Evolutionary conservation across 2,329 filamentous ascomycete genomes (phyloP).

Genomic region (Aspergillus cejpii): DNA sequence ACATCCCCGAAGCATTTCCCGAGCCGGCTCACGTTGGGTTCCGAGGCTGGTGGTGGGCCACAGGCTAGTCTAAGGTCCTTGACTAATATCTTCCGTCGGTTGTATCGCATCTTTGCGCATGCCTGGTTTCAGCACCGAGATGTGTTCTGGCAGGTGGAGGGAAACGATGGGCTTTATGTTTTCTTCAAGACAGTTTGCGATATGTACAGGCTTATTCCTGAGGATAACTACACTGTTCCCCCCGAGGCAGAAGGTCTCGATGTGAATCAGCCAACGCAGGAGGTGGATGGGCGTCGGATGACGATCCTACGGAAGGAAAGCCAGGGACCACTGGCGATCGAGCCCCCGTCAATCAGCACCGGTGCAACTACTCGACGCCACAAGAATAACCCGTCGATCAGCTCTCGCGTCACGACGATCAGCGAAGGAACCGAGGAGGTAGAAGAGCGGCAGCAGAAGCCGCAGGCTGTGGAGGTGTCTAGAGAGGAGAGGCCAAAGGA

Average conservation of each 20-base stretch:
- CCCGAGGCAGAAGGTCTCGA: slow-evolving; percentile 85
- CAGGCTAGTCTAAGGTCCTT: slow-evolving; percentile 57
- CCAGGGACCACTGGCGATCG: slow-evolving; percentile 24
- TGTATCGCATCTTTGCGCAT: slow-evolving; percentile 96
- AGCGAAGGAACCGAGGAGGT: slow-evolving; percentile 77
- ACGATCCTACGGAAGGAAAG: slow-evolving; percentile 34
- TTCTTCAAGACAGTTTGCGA: slow-evolving; percentile 98
- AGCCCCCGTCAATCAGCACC: slow-evolving; percentile 47
- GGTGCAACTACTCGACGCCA: slow-evolving; percentile 74
- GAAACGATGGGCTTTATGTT: slow-evolving; percentile 83
- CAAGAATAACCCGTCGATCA: slow-evolving; percentile 72
- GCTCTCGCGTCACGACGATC: slow-evolving; percentile 72
- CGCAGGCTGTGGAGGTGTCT: slow-evolving; percentile 11
- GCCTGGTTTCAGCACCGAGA: slow-evolving; percentile 97
- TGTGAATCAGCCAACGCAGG: slow-evolving; percentile 26
- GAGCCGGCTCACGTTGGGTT: slow-evolving; percentile 62
- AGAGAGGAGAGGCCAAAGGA: slow-evolving; percentile 6
- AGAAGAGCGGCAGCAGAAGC: slow-evolving; percentile 21
- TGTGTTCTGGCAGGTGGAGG: slow-evolving; percentile 92
- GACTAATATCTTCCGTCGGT: slow-evolving; percentile 86
- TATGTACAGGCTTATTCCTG: slow-evolving; percentile 76
- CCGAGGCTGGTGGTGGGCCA: slow-evolving; percentile 37
- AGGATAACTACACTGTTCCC: slow-evolving; percentile 93
- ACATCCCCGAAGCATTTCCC: slow-evolving; percentile 95
- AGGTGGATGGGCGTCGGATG: slow-evolving; percentile 28